Conservation (phyloP, 192 early-diverging fungal species). For the Chytriomyces sp. region DNA sequence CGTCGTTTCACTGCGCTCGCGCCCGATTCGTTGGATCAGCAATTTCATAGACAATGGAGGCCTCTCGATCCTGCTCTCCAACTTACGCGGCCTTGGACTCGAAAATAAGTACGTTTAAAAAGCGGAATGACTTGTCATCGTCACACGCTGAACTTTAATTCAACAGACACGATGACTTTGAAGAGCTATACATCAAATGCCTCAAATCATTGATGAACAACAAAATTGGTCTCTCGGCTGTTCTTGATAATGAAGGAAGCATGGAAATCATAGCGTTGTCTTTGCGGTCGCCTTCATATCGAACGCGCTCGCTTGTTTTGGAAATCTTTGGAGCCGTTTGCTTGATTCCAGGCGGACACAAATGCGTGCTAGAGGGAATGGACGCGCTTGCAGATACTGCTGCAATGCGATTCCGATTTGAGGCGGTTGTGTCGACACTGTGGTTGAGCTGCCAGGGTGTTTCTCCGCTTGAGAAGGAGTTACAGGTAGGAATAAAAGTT, state of each 20-base stretch:
- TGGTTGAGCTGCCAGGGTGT: slow-evolving; percentile 50
- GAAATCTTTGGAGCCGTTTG: slow-evolving; percentile 60
- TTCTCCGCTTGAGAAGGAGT: slow-evolving; percentile 47
- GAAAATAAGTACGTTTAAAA: slow-evolving; percentile 33
- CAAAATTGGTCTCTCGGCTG: slow-evolving; percentile 55
- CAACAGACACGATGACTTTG: slow-evolving; percentile 52
- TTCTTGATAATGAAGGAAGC: slow-evolving; percentile 47
- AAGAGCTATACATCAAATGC: slow-evolving; percentile 60
- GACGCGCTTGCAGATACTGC: slow-evolving; percentile 40
- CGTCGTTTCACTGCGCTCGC: slow-evolving; percentile 47
- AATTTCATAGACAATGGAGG: slow-evolving; percentile 60
- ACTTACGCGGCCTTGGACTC: slow-evolving; percentile 44
- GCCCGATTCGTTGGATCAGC: slow-evolving; percentile 58
- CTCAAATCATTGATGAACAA: slow-evolving; percentile 62
- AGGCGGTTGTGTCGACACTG: slow-evolving; percentile 44
- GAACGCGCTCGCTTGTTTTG: slow-evolving; percentile 50
- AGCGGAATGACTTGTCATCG: not conserved
- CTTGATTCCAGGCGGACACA: slow-evolving; percentile 57
- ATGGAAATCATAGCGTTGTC: slow-evolving; percentile 55
- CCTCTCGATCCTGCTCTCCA: slow-evolving; percentile 44
- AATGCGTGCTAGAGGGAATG: slow-evolving; percentile 51
- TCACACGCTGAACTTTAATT: not conserved
- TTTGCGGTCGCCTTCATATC: slow-evolving; percentile 45
- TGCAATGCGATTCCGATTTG: slow-evolving; percentile 46
- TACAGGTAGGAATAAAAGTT: slow-evolving; percentile 39